phyloP scores from a whole-genome alignment of 306 rosid genomes.

The Sicyos baderoa region DNA sequence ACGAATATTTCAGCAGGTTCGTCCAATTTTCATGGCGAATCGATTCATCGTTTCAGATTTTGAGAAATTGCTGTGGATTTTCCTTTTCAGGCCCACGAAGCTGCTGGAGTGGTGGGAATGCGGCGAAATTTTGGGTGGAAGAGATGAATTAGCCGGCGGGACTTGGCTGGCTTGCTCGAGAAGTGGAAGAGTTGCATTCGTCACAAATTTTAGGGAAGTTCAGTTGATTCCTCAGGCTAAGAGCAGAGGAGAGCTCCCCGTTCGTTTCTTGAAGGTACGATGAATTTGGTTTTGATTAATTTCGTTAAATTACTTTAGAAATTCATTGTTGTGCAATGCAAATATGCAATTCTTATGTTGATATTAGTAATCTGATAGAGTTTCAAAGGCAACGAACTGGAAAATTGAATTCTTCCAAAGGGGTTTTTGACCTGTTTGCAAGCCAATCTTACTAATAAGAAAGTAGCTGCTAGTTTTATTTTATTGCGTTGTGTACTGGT shows the following conservation, averaged over 20 bases:
- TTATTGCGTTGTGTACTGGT: neutral
- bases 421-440: neutral
- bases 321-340: neutral
- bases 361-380: neutral
- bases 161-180: conserved; percentile 62
- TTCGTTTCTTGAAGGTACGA: conserved; percentile 54
- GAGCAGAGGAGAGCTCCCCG: conserved; percentile 61
- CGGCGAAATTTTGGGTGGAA: conserved; percentile 51
- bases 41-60: neutral
- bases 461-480: neutral
- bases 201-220: conserved; percentile 68
- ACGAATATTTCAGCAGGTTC: conserved; percentile 50
- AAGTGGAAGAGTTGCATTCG: conserved; percentile 53
- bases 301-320: neutral
- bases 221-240: conserved; percentile 33
- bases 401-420: neutral
- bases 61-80: neutral
- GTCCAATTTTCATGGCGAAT: conserved; percentile 12
- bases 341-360: neutral
- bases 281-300: neutral
- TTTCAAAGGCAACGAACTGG: neutral
- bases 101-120: conserved; percentile 66
- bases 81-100: conserved; percentile 38
- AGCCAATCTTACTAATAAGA: neutral
- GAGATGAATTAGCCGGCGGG: conserved; percentile 54